phyloP scores from a whole-genome alignment of 805 yeast species.

The Candida khao-thaluensis region DNA sequence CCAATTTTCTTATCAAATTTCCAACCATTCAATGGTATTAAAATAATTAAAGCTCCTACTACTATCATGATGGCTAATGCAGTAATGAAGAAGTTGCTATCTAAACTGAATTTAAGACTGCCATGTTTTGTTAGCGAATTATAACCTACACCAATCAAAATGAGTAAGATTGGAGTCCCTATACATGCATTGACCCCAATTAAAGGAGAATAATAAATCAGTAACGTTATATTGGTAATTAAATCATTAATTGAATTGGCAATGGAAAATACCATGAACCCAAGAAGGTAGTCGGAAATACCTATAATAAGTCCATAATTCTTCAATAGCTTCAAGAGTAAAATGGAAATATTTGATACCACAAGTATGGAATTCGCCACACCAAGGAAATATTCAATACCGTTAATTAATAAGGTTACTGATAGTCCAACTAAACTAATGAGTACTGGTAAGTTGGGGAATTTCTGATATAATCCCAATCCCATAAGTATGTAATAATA shows the following conservation, averaged over 20 bases:
- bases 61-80: conserved; percentile 26
- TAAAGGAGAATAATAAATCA: conserved; percentile 35
- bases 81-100: conserved; percentile 23
- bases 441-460: neutral
- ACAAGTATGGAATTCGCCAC: conserved; percentile 25
- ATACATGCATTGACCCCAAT: conserved; percentile 52
- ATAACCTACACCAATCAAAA: conserved; percentile 50
- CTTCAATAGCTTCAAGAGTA: conserved; percentile 32
- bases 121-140: conserved; percentile 35
- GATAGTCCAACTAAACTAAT: neutral
- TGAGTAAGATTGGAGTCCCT: conserved; percentile 52
- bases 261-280: conserved; percentile 47
- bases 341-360: conserved; percentile 25
- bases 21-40: conserved; percentile 36
- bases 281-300: conserved; percentile 48
- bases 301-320: conserved; percentile 45
- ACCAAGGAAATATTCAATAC: conserved; percentile 15
- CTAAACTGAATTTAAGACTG: conserved; percentile 21
- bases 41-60: conserved; percentile 21
- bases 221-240: conserved; percentile 48
- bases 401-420: neutral
- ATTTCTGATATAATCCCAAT: conserved; percentile 1
- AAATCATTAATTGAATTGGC: conserved; percentile 55
- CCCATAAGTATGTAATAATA: conserved; percentile 5
- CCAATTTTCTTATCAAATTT: conserved; percentile 32